Evolutionary conservation across 1,284 basidiomycete species (phyloP).

Genomic region (Thelephora terrestris): DNA sequence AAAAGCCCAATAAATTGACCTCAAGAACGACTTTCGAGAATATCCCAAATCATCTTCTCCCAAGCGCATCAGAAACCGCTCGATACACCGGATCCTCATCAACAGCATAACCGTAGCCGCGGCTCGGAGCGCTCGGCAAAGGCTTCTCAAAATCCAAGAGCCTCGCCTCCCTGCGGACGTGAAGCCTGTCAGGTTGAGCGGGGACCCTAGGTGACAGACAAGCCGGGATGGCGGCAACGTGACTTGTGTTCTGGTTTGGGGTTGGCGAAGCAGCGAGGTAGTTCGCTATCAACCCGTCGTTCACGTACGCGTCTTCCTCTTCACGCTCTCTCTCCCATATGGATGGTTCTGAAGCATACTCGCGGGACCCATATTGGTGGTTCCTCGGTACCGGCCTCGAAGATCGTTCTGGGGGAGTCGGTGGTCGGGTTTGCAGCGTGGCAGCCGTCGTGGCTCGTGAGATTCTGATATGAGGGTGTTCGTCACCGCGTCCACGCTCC

Average conservation of each 20-base stretch:
- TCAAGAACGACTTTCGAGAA: too few relatives aligned
- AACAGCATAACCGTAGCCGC: background rate
- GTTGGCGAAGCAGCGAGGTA: constrained; percentile 17
- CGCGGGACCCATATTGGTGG: background rate
- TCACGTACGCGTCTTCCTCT: constrained; percentile 12
- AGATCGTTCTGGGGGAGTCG: constrained; percentile 2
- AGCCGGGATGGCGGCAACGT: constrained; percentile 7
- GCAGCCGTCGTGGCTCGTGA: constrained; percentile 4
- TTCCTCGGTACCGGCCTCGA: background rate
- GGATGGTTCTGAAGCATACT: background rate
- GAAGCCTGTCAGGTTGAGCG: constrained; percentile 11
- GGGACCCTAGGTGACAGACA: constrained; percentile 7
- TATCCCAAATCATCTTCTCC: too few relatives aligned
- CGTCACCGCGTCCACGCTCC: background rate
- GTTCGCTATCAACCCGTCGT: constrained; percentile 13
- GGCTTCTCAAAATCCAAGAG: constrained; percentile 4
- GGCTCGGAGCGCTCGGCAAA: constrained; percentile 6
- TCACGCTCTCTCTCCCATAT: background rate
- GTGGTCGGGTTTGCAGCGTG: constrained; percentile 7
- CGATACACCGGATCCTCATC: background rate
- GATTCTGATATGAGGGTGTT: background rate
- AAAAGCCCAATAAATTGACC: too few relatives aligned
- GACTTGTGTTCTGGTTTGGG: too few relatives aligned
- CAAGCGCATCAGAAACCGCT: background rate
- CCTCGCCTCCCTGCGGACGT: constrained; percentile 11